phyloP scores from a whole-genome alignment of 441 rosid species.

The Croton laevigatus region DNA sequence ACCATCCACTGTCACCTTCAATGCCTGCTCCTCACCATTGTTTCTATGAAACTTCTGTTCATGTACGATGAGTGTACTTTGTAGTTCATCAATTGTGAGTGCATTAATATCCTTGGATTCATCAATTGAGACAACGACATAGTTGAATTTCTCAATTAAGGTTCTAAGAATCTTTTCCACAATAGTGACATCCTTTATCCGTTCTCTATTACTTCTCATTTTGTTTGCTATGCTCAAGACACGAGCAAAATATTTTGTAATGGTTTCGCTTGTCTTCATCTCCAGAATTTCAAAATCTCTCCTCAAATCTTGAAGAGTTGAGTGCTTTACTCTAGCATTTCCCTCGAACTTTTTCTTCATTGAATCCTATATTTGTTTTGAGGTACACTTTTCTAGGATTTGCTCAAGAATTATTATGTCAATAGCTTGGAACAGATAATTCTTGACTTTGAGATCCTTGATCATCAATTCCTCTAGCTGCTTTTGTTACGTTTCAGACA shows the following conservation, averaged over 20 bases:
- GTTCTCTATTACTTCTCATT: background rate
- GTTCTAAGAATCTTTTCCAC: background rate
- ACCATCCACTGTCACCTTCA: background rate
- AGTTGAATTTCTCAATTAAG: conserved; percentile 4
- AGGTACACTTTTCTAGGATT: too few species aligned
- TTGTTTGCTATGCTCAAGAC: background rate
- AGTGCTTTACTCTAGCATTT: too few species aligned
- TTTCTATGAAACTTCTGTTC: background rate
- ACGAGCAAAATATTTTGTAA: background rate
- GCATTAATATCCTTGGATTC: background rate
- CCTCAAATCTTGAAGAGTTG: too few species aligned
- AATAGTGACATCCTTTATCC: background rate
- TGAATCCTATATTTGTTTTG: too few species aligned
- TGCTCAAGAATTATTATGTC: too few species aligned
- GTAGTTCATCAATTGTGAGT: background rate
- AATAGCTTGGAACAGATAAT: too few species aligned
- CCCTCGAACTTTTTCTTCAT: too few species aligned
- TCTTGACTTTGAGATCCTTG: background rate
- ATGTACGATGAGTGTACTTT: background rate
- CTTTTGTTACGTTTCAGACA: background rate
- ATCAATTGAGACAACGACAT: background rate
- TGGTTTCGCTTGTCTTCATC: background rate
- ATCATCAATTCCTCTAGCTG: background rate
- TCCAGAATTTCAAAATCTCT: background rate
- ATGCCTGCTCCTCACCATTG: background rate